These are phyloP conservation scores for Trichoderma sp. DNA, from an alignment of 2,329 filamentous ascomycete species.

Conservation along the genomic window DNA sequence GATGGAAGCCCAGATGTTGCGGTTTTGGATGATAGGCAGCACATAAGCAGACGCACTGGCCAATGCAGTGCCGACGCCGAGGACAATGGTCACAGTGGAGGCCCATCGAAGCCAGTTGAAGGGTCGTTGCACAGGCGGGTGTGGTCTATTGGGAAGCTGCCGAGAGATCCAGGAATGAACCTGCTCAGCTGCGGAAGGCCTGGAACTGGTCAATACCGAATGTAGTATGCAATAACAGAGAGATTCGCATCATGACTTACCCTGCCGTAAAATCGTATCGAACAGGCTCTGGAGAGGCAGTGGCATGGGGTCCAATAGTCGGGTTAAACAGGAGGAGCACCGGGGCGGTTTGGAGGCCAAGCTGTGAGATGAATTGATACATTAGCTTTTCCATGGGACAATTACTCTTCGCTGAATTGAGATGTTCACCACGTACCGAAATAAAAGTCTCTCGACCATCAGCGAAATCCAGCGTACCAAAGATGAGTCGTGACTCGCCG, in stretches of 20 bases:
- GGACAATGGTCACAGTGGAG: constrained; percentile 64
- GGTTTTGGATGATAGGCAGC: constrained; percentile 79
- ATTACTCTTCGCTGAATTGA: background rate
- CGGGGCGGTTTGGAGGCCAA: constrained; percentile 91
- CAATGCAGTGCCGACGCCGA: constrained; percentile 69
- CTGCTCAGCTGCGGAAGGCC: constrained; percentile 73
- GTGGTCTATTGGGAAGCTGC: constrained; percentile 75
- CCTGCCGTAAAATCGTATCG: constrained; percentile 84
- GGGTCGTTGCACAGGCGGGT: constrained; percentile 77
- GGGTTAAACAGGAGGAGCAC: constrained; percentile 86
- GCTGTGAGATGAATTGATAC: constrained; percentile 51
- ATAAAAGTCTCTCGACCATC: constrained; percentile 85
- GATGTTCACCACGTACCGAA: constrained; percentile 59
- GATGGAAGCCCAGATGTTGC: constrained; percentile 90
- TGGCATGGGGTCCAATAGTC: constrained; percentile 78
- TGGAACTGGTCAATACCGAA: constrained; percentile 39
- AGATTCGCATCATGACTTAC: constrained; percentile 51
- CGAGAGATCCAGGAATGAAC: constrained; percentile 77
- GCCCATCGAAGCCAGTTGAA: constrained; percentile 83
- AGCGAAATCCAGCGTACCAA: constrained; percentile 82
- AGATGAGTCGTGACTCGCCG: constrained; percentile 71
- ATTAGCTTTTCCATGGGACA: background rate
- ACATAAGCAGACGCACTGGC: constrained; percentile 77
- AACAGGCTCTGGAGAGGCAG: constrained; percentile 65
- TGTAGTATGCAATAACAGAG: background rate